Evolutionary conservation across 139 green algal species (phyloP).

Genomic region (Raphidocelis subcapitata): DNA sequence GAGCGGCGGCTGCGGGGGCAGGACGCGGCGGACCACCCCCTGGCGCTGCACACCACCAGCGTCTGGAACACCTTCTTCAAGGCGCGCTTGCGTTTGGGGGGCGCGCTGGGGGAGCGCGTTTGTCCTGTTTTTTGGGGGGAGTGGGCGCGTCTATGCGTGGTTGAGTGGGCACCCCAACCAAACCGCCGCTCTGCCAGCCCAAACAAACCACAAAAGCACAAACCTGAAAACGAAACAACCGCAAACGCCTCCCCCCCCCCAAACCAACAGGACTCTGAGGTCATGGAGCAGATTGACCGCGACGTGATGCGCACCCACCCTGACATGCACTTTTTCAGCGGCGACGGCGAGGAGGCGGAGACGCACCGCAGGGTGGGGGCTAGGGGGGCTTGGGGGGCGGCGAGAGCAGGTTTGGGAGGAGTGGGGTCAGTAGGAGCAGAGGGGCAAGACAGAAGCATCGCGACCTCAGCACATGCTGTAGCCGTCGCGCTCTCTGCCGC

Average conservation of each 20-base stretch:
- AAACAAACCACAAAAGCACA: background rate
- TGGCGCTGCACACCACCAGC: slow-evolving; percentile 61
- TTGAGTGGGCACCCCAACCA: too few relatives aligned
- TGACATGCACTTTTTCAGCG: slow-evolving; percentile 95
- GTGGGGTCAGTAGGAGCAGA: too few relatives aligned
- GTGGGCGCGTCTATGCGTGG: too few relatives aligned
- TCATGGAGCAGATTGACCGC: slow-evolving; percentile 89
- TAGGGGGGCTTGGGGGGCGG: too few relatives aligned
- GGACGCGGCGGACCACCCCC: slow-evolving; percentile 72
- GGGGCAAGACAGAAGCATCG: too few relatives aligned
- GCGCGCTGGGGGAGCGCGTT: too few relatives aligned
- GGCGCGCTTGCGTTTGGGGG: slow-evolving; percentile 42
- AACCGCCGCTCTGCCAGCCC: too few relatives aligned
- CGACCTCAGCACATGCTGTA: too few relatives aligned
- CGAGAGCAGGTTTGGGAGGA: too few relatives aligned
- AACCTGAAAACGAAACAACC: background rate
- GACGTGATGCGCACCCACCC: slow-evolving; percentile 96
- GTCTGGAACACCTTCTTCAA: slow-evolving; percentile 83
- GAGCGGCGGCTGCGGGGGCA: slow-evolving; percentile 4
- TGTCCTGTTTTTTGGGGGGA: background rate
- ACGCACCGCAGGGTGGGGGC: slow-evolving; percentile 33
- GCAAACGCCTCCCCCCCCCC: too few relatives aligned
- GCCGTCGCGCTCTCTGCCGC: too few relatives aligned
- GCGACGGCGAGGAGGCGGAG: slow-evolving; percentile 28
- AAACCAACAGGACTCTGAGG: slow-evolving; percentile 84